phyloP scores from a whole-genome alignment of 2,329 filamentous ascomycete genomes.

The Hirsutella minnesotensis region DNA sequence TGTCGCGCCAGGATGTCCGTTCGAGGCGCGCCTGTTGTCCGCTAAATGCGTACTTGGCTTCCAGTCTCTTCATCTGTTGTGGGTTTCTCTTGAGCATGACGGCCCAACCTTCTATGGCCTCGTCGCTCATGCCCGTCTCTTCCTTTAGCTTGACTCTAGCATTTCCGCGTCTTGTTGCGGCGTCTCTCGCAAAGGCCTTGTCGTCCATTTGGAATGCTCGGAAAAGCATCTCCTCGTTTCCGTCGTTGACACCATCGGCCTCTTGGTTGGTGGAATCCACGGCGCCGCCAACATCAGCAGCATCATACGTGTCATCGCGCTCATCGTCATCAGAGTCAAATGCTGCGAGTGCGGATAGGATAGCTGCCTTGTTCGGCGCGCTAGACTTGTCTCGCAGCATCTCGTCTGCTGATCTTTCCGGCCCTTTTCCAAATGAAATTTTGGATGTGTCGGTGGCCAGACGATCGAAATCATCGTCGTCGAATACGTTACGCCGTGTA shows the following conservation, averaged over 20 bases:
- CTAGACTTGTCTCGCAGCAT: conserved; percentile 53
- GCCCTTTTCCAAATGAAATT: conserved; percentile 68
- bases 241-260: conserved; percentile 32
- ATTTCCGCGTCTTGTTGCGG: conserved; percentile 53
- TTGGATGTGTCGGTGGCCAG: conserved; percentile 54
- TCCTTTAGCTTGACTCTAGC: conserved; percentile 52
- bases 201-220: conserved; percentile 54
- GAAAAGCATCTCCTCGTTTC: conserved; percentile 63
- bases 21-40: conserved; percentile 55
- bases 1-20: conserved; percentile 52
- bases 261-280: conserved; percentile 59
- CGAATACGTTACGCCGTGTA: conserved; percentile 60
- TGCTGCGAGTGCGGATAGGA: conserved; percentile 73
- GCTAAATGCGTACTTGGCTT: conserved; percentile 56
- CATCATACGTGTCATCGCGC: conserved; percentile 91
- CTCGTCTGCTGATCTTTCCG: conserved; percentile 55
- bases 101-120: conserved; percentile 88
- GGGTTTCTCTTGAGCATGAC: conserved; percentile 72
- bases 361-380: conserved; percentile 69
- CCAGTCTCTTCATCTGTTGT: conserved; percentile 54
- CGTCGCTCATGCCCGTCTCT: conserved; percentile 82
- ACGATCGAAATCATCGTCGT: conserved; percentile 67
- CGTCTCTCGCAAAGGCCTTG: conserved; percentile 58
- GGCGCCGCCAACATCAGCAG: conserved; percentile 80
- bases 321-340: conserved; percentile 96